Percentiles rank a stretch among this genome's conserved stretches.
These are phyloP conservation scores for Agaricus subrufescens DNA, from an alignment of 768 basidiomycete species.

Conservation along the genomic window DNA sequence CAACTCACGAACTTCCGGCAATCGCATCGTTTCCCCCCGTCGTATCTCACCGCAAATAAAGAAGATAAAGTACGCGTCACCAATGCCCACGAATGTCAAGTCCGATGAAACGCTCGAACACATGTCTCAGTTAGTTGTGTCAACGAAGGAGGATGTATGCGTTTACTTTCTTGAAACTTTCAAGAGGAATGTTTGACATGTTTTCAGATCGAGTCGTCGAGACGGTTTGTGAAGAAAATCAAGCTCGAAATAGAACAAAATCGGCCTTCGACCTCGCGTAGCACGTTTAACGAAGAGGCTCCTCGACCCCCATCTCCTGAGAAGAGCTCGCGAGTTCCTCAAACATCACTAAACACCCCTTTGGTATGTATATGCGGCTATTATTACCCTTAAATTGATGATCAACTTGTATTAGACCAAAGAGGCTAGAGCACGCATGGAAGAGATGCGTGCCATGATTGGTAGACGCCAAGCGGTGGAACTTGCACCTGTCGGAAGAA, in stretches of 20 bases:
- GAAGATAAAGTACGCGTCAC: conserved; percentile 29
- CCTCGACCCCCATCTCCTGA: conserved; percentile 55
- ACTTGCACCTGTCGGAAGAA: conserved; percentile 41
- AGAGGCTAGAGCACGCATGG: conserved; percentile 73
- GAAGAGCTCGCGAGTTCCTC: conserved; percentile 46
- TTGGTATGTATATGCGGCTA: conserved; percentile 30
- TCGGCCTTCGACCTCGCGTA: conserved; percentile 18
- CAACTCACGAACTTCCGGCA: conserved; percentile 39
- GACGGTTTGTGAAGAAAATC: conserved; percentile 70
- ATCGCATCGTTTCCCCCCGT: conserved; percentile 44
- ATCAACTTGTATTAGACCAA: conserved; percentile 44
- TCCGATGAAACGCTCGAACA: conserved; percentile 36
- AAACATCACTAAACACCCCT: conserved; percentile 26
- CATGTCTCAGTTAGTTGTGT: conserved; percentile 43
- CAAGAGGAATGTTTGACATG: not conserved
- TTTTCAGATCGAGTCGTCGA: conserved; percentile 63
- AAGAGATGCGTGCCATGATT: conserved; percentile 80
- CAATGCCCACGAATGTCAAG: conserved; percentile 22
- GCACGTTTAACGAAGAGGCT: conserved; percentile 23
- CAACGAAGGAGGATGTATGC: conserved; percentile 62
- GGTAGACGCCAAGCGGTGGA: conserved; percentile 47
- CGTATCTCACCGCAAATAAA: conserved; percentile 51
- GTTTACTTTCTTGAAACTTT: conserved; percentile 14
- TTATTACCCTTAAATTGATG: not conserved
- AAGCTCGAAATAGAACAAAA: conserved; percentile 60